These are phyloP conservation scores for Russula griseocarnosa DNA, from an alignment of 768 basidiomycete genomes.

Conservation along the genomic window DNA sequence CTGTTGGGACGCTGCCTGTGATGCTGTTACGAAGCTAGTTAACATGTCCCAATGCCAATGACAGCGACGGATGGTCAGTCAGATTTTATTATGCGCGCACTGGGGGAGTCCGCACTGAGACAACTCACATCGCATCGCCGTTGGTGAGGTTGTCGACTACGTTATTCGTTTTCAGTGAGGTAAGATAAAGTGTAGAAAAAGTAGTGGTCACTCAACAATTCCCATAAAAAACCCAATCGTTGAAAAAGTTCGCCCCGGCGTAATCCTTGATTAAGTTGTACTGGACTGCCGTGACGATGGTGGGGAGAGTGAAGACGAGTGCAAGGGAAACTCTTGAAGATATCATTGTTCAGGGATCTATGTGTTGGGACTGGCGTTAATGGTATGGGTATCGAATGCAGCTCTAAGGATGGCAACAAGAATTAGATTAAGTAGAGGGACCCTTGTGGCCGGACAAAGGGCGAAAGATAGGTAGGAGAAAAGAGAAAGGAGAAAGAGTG, in stretches of 20 bases:
- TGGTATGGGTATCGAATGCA: background rate
- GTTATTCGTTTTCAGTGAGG: background rate
- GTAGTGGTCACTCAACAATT: constrained; percentile 19
- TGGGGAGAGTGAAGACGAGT: constrained; percentile 6
- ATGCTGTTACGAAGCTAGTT: constrained; percentile 46
- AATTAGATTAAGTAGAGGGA: background rate
- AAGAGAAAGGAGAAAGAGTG: background rate
- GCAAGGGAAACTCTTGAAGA: background rate
- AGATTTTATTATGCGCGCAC: background rate
- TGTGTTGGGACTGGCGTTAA: background rate
- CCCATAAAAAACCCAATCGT: constrained; percentile 27
- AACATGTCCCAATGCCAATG: background rate
- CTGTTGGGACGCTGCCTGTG: constrained; percentile 43
- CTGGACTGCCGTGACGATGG: constrained; percentile 3
- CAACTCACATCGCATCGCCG: constrained; percentile 51
- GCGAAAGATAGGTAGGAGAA: background rate
- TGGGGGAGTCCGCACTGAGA: background rate
- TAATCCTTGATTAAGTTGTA: constrained; percentile 26
- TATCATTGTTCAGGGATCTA: background rate
- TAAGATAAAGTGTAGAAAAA: no score
- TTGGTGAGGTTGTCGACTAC: constrained; percentile 68
- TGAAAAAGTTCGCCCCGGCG: constrained; percentile 19
- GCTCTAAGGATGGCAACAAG: background rate
- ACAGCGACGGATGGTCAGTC: background rate
- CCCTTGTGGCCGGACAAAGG: constrained; percentile 5